phyloP scores from a whole-genome alignment of 306 rosid species.

The Prunus mume region DNA sequence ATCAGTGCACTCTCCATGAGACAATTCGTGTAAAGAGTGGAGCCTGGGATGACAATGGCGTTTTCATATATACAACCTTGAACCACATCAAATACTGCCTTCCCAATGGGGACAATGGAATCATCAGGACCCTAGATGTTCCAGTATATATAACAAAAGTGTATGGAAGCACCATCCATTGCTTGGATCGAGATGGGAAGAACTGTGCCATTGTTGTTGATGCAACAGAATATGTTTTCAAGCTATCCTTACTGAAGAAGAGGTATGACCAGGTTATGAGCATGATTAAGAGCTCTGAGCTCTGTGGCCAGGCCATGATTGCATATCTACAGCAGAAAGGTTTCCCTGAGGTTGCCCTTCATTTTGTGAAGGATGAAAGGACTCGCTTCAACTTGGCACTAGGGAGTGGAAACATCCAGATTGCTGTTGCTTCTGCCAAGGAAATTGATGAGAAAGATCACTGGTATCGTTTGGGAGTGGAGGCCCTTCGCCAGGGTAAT shows the following conservation, averaged over 20 bases:
- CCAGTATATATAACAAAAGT: slow-evolving; percentile 80
- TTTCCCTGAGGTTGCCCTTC: slow-evolving; percentile 90
- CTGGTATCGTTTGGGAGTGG: slow-evolving; percentile 81
- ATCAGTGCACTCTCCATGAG: slow-evolving; percentile 88
- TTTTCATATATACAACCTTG: slow-evolving; percentile 76
- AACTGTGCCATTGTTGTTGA: slow-evolving; percentile 58
- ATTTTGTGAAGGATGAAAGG: slow-evolving; percentile 87
- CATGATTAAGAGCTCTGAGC: slow-evolving; percentile 82
- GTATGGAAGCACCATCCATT: slow-evolving; percentile 56
- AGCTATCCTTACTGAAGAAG: slow-evolving; percentile 69
- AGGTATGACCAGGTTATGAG: slow-evolving; percentile 75
- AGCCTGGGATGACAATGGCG: slow-evolving; percentile 88
- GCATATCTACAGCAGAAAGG: slow-evolving; percentile 91
- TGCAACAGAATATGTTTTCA: slow-evolving; percentile 75
- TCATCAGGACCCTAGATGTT: slow-evolving; percentile 68
- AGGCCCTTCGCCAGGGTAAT: slow-evolving; percentile 89
- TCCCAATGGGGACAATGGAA: slow-evolving; percentile 83
- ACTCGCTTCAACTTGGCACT: slow-evolving; percentile 81
- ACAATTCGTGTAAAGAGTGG: slow-evolving; percentile 93
- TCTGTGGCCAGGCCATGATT: slow-evolving; percentile 89
- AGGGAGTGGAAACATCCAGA: slow-evolving; percentile 87
- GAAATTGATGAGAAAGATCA: slow-evolving; percentile 89
- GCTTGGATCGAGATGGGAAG: slow-evolving; percentile 91
- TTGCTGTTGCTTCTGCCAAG: slow-evolving; percentile 88
- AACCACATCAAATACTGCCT: slow-evolving; percentile 88